These are phyloP conservation scores for Shiraia bambusicola DNA, from an alignment of 2,329 filamentous ascomycete genomes.

Conservation along the genomic window DNA sequence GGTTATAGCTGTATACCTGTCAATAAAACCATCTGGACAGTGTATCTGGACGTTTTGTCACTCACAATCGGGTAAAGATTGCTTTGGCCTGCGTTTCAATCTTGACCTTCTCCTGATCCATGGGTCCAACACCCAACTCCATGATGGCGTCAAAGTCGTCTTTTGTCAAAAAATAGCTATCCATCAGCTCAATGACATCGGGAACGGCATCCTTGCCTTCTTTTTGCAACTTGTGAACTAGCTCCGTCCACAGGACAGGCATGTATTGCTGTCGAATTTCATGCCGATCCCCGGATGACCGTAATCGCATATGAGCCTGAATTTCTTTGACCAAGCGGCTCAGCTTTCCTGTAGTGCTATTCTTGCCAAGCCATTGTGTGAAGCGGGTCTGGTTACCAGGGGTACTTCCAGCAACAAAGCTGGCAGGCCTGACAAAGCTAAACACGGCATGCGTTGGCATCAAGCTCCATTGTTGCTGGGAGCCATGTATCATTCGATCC, in stretches of 20 bases:
- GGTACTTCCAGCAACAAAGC: conserved; percentile 79
- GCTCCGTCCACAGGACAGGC: conserved; percentile 79
- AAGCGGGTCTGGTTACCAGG: conserved; percentile 68
- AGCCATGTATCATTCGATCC: conserved; percentile 96
- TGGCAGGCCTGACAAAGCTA: conserved; percentile 89
- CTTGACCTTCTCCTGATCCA: conserved; percentile 72
- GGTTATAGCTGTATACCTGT: conserved; percentile 69
- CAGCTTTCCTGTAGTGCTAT: conserved; percentile 76
- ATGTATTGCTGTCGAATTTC: conserved; percentile 95
- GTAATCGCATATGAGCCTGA: conserved; percentile 93
- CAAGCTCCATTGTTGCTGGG: conserved; percentile 95
- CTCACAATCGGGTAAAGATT: conserved; percentile 84
- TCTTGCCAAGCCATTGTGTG: conserved; percentile 91
- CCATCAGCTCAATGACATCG: conserved; percentile 91
- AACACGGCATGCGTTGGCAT: conserved; percentile 97
- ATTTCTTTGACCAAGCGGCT: conserved; percentile 86
- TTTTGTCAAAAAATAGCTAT: conserved; percentile 90
- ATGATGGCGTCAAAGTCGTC: conserved; percentile 93
- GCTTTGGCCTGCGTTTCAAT: conserved; percentile 85
- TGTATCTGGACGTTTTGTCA: conserved; percentile 25
- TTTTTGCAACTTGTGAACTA: conserved; percentile 70
- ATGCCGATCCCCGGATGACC: conserved; percentile 84
- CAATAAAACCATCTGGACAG: conserved; percentile 5
- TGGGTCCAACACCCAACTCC: conserved; percentile 85
- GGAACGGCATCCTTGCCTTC: conserved; percentile 81